These are phyloP conservation scores for Aspergillus quadrilineatus DNA, from an alignment of 2,329 filamentous ascomycete species.

Conservation along the genomic window DNA sequence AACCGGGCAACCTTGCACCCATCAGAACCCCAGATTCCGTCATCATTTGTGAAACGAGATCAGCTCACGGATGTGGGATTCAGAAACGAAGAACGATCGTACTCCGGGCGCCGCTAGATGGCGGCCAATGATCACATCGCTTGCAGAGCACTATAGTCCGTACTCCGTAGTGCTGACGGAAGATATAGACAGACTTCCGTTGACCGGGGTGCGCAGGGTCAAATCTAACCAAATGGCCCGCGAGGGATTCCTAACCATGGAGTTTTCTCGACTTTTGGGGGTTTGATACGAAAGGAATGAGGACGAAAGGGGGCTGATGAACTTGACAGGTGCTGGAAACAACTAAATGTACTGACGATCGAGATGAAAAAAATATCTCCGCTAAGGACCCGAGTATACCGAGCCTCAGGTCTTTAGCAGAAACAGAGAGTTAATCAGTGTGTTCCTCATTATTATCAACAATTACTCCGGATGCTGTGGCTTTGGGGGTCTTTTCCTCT, in stretches of 20 bases:
- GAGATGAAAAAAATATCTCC: neutral
- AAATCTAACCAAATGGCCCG: neutral
- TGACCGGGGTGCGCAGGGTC: neutral
- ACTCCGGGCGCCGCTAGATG: neutral
- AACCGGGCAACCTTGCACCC: neutral
- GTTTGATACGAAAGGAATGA: too few relatives aligned
- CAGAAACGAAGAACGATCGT: neutral
- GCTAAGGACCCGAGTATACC: conserved; percentile 5
- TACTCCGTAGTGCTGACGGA: conserved; percentile 8
- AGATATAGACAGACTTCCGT: neutral
- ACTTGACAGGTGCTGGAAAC: neutral
- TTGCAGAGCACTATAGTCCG: neutral
- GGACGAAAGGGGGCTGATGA: neutral
- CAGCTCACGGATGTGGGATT: neutral
- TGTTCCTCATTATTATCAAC: neutral
- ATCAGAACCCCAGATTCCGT: neutral
- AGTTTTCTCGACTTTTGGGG: too few relatives aligned
- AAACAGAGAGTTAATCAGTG: neutral
- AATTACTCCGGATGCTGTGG: neutral
- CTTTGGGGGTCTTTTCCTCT: neutral
- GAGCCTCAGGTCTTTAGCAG: neutral
- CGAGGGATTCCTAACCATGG: too few relatives aligned
- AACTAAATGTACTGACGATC: neutral
- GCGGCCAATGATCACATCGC: neutral
- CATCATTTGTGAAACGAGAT: neutral